A percentile compares a stretch with the other conserved stretches of the same genome.
These are phyloP conservation scores for Pseudogymnoascus sp. DNA, from an alignment of 2,329 filamentous ascomycete genomes.

Conservation along the genomic window DNA sequence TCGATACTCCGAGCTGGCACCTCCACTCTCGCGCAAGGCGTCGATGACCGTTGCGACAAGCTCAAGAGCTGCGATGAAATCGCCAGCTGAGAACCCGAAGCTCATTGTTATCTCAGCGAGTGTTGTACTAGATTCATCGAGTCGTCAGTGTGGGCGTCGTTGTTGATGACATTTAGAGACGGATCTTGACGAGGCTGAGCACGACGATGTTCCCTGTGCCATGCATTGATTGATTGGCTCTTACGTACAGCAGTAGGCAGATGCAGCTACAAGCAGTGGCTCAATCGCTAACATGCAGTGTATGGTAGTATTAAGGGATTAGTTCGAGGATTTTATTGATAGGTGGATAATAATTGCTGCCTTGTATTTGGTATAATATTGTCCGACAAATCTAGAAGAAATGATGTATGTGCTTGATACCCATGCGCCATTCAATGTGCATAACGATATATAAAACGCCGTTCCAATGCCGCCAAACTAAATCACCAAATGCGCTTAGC, in stretches of 20 bases:
- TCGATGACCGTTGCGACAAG: constrained; percentile 20
- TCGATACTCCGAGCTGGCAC: constrained; percentile 1
- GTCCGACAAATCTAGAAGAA: neutral
- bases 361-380: neutral
- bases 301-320: neutral
- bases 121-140: neutral
- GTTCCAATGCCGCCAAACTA: neutral
- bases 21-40: constrained; percentile 16
- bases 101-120: constrained; percentile 21
- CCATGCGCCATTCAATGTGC: neutral
- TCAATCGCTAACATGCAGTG: neutral
- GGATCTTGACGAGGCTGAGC: neutral
- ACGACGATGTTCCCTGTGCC: neutral
- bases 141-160: neutral
- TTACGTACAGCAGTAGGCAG: neutral
- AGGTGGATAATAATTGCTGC: neutral
- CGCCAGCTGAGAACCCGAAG: constrained; percentile 24
- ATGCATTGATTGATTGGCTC: neutral
- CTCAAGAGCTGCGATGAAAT: constrained; percentile 24
- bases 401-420: neutral
- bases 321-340: neutral
- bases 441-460: constrained; percentile 3
- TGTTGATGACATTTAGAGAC: neutral
- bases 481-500: constrained; percentile 88
- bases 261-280: neutral